A percentile compares a stretch with the other conserved stretches of the same genome.
Evolutionary conservation across 73 alveolate genomes (phyloP).

Genomic region (Paraurostyla sp.): DNA sequence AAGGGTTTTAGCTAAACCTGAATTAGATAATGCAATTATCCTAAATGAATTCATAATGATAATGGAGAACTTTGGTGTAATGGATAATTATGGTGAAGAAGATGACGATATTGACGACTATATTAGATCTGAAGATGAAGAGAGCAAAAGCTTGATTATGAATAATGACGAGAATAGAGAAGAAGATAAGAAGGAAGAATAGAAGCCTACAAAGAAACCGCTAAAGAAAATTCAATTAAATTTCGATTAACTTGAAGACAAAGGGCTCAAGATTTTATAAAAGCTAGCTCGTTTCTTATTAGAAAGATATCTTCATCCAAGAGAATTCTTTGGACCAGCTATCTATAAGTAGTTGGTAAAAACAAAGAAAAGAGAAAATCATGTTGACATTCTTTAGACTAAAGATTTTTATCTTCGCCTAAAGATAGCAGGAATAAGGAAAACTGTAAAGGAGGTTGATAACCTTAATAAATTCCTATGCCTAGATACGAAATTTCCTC

Average conservation of each 20-base stretch:
- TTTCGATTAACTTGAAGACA: constrained; percentile 45
- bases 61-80: constrained; percentile 53
- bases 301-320: constrained; percentile 44
- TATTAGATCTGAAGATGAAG: constrained; percentile 25
- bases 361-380: constrained; percentile 41
- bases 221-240: constrained; percentile 31
- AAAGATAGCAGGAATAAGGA: constrained; percentile 32
- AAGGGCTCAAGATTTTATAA: constrained; percentile 28
- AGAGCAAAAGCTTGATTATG: neutral
- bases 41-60: constrained; percentile 49
- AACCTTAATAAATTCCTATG: constrained; percentile 31
- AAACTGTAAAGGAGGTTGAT: constrained; percentile 30
- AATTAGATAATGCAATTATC: constrained; percentile 38
- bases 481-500: constrained; percentile 23
- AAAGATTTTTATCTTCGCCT: constrained; percentile 46
- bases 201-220: neutral
- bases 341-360: constrained; percentile 47
- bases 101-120: constrained; percentile 57
- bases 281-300: constrained; percentile 52
- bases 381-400: constrained; percentile 46
- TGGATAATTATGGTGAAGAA: constrained; percentile 41
- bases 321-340: constrained; percentile 57
- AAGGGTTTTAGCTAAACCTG: constrained; percentile 62
- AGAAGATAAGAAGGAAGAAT: constrained; percentile 24
- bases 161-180: neutral